phyloP scores from a whole-genome alignment of 495 filamentous ascomycete genomes.

The Xylaria telfairii region DNA sequence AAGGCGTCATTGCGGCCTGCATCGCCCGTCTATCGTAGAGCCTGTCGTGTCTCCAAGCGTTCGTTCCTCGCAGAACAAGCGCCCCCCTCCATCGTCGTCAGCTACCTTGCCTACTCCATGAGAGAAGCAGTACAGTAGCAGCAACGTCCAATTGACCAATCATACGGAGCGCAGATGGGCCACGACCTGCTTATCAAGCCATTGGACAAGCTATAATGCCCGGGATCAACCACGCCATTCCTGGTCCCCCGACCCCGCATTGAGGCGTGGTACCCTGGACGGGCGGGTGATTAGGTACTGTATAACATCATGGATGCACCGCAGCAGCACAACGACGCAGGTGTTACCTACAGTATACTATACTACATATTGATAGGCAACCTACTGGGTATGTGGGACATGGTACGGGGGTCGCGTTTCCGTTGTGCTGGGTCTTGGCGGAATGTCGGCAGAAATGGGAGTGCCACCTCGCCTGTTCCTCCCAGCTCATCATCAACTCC shows the following conservation, averaged over 20 bases:
- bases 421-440: conserved; percentile 17
- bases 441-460: conserved; percentile 10
- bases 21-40: background rate
- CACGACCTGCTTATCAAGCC: conserved; percentile 12
- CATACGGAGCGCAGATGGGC: background rate
- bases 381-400: background rate
- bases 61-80: background rate
- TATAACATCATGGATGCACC: background rate
- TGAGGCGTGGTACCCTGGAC: conserved; percentile 1
- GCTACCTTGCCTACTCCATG: background rate
- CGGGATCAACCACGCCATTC: conserved; percentile 15
- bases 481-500: background rate
- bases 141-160: conserved; percentile 16
- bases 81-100: conserved; percentile 14
- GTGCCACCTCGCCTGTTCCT: background rate
- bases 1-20: background rate
- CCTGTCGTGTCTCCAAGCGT: conserved; percentile 6
- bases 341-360: background rate
- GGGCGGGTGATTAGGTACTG: background rate
- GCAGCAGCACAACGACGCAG: background rate
- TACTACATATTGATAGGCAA: no score
- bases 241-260: conserved; percentile 14
- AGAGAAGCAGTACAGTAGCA: background rate
- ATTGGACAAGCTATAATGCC: conserved; percentile 15
- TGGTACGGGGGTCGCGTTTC: conserved; percentile 12